Evolutionary conservation across 2,329 filamentous ascomycete genomes (phyloP).

Genomic region (Penicillium sp.): DNA sequence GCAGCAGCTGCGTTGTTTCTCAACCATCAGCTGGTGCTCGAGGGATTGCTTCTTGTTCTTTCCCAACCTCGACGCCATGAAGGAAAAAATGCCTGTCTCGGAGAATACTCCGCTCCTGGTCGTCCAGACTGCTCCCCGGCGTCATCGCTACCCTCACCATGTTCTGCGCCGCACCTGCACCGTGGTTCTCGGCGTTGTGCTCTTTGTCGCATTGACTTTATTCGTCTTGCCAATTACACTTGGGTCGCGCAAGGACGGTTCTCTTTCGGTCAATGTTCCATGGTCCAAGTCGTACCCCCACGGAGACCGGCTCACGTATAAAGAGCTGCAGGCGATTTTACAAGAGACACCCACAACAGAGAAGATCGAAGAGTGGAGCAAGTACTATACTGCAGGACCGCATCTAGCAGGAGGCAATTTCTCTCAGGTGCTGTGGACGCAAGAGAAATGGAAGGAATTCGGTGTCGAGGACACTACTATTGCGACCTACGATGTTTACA

Average conservation of each 20-base stretch:
- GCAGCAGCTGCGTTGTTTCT: not conserved
- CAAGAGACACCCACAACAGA: conserved; percentile 51
- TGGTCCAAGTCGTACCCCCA: conserved; percentile 35
- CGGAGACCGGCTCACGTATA: conserved; percentile 47
- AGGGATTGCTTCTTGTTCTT: not conserved
- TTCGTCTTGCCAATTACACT: conserved; percentile 40
- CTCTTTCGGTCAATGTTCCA: conserved; percentile 39
- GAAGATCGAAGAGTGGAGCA: conserved; percentile 66
- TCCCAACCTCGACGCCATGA: conserved; percentile 20
- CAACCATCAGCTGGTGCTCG: not conserved
- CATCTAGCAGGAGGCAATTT: conserved; percentile 75
- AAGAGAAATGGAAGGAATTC: conserved; percentile 68
- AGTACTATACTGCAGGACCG: conserved; percentile 71
- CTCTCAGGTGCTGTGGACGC: conserved; percentile 73
- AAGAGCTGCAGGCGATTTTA: conserved; percentile 54
- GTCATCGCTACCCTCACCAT: conserved; percentile 41
- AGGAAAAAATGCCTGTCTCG: conserved; percentile 35
- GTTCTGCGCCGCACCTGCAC: conserved; percentile 41
- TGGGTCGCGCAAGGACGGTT: conserved; percentile 34
- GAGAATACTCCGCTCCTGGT: conserved; percentile 42
- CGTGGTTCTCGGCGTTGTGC: conserved; percentile 33
- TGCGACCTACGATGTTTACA: conserved; percentile 68
- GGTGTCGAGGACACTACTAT: conserved; percentile 58
- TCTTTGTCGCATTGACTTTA: conserved; percentile 36
- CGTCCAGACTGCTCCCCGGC: conserved; percentile 36